A percentile compares a stretch with the other conserved stretches of the same genome.
These are phyloP conservation scores for Amoebophrya sp. DNA, from an alignment of 169 alveolate genomes.

Conservation along the genomic window DNA sequence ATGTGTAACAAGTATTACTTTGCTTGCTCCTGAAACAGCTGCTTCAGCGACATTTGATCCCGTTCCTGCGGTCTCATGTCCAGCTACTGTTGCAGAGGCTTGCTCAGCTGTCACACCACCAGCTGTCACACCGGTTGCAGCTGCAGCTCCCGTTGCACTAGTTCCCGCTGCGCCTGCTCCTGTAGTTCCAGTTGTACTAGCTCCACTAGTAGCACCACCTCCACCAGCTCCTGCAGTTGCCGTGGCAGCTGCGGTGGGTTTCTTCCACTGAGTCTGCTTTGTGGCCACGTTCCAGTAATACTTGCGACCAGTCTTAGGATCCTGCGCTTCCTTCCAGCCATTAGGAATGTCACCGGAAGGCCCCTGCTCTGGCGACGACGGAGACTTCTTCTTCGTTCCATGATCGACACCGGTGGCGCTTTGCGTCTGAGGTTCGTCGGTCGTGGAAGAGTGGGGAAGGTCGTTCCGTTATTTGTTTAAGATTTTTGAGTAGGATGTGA, in stretches of 20 bases:
- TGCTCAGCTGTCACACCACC: too few relatives aligned
- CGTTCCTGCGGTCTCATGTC: not conserved
- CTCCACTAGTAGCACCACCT: not conserved
- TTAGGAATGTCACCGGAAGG: not conserved
- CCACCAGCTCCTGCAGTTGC: not conserved
- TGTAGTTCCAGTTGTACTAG: not conserved
- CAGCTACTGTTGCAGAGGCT: not conserved
- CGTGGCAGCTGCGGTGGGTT: not conserved
- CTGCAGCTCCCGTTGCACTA: not conserved
- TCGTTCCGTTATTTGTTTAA: too few relatives aligned
- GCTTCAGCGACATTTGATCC: not conserved
- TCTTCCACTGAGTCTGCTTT: not conserved
- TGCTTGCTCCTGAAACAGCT: too few relatives aligned
- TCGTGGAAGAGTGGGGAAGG: too few relatives aligned
- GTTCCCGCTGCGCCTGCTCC: not conserved
- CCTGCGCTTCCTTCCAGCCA: not conserved
- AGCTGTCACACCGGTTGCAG: too few relatives aligned
- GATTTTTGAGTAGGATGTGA: too few relatives aligned
- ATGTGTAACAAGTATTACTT: too few relatives aligned
- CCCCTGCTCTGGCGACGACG: too few relatives aligned
- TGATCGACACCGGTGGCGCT: too few relatives aligned
- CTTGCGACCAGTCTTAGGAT: not conserved
- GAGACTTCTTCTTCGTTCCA: too few relatives aligned
- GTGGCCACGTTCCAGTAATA: not conserved
- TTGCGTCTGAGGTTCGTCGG: too few relatives aligned